phyloP scores from a whole-genome alignment of 306 rosid species.

The cucumber (Cucumis sativus) region DNA sequence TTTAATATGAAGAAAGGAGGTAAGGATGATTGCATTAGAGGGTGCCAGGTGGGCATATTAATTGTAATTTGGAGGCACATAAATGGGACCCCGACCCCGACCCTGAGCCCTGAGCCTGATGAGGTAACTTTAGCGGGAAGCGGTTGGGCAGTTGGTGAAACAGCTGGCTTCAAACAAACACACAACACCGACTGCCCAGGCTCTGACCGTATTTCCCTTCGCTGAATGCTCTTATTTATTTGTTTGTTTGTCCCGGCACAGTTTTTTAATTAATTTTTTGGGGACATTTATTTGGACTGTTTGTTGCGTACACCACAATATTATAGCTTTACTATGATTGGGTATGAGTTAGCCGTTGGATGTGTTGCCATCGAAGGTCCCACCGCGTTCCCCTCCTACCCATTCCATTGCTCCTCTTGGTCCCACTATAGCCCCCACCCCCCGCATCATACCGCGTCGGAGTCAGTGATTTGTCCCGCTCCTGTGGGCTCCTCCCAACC shows the following conservation, averaged over 20 bases:
- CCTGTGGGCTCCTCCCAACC: background rate
- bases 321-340: background rate
- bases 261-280: background rate
- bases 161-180: constrained; percentile 5
- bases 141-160: constrained; percentile 51
- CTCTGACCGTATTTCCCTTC: background rate
- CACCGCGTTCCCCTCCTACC: background rate
- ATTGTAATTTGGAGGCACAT: constrained; percentile 1
- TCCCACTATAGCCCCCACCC: background rate
- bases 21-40: background rate
- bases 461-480: background rate
- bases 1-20: background rate
- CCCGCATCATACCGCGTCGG: background rate
- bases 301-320: background rate
- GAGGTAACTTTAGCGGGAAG: constrained; percentile 20
- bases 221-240: background rate
- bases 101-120: background rate
- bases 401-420: background rate
- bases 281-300: background rate
- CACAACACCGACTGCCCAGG: background rate
- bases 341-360: background rate
- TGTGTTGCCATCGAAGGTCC: background rate
- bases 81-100: background rate
- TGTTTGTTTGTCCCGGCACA: background rate
- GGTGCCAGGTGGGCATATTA: background rate